A percentile compares a stretch with the other conserved stretches of the same genome.
Evolutionary conservation across 805 yeast species (phyloP).

Genomic region (Zygotorulaspora florentina): DNA sequence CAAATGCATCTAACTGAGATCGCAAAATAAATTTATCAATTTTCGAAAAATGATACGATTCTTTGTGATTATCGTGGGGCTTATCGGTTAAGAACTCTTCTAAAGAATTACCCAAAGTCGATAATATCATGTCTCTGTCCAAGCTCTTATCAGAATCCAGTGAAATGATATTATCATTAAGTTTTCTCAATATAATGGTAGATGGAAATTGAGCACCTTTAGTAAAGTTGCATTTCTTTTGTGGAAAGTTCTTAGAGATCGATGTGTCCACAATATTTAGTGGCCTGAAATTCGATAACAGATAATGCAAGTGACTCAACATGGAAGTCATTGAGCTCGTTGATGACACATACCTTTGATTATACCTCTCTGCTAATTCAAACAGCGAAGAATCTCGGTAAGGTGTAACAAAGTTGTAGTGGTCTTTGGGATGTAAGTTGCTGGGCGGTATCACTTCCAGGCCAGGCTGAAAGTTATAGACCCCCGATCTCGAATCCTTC

Average conservation of each 20-base stretch:
- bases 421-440: slow-evolving; percentile 14
- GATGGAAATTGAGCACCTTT: slow-evolving; percentile 49
- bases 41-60: slow-evolving; percentile 68
- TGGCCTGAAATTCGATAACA: slow-evolving; percentile 58
- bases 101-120: slow-evolving; percentile 71
- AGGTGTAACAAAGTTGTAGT: slow-evolving; percentile 53
- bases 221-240: slow-evolving; percentile 36
- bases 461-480: slow-evolving; percentile 61
- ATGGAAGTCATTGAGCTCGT: slow-evolving; percentile 84
- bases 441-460: slow-evolving; percentile 51
- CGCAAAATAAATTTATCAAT: slow-evolving; percentile 71
- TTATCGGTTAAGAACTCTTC: slow-evolving; percentile 55
- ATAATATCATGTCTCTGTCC: slow-evolving; percentile 62
- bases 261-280: slow-evolving; percentile 40
- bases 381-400: slow-evolving; percentile 57
- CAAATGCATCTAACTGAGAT: slow-evolving; percentile 86
- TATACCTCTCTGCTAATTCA: slow-evolving; percentile 39
- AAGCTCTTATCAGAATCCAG: slow-evolving; percentile 67
- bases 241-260: slow-evolving; percentile 45
- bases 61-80: slow-evolving; percentile 15
- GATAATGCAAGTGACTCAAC: slow-evolving; percentile 67
- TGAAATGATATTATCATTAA: slow-evolving; percentile 48
- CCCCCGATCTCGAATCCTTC: slow-evolving; percentile 72
- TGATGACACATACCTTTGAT: slow-evolving; percentile 57
- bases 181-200: slow-evolving; percentile 51